Conservation (phyloP, 2,329 filamentous ascomycete species). For the Paecilomyces dactylethromorphus region DNA sequence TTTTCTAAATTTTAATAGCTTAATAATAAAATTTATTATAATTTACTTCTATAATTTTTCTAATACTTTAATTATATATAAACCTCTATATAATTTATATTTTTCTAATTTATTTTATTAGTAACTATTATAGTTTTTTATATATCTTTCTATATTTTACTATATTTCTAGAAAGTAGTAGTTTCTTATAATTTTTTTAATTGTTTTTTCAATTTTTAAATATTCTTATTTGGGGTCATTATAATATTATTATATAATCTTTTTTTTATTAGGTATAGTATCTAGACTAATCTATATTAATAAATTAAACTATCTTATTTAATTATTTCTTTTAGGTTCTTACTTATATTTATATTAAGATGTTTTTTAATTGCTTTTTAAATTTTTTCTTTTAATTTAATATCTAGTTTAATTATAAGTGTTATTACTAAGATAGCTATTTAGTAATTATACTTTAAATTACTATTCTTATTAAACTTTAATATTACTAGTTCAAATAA, state of each 20-base stretch:
- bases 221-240: background rate
- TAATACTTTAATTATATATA: background rate
- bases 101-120: background rate
- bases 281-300: no score
- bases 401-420: no score
- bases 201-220: background rate
- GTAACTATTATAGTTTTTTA: background rate
- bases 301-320: background rate
- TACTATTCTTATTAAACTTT: no score
- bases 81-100: background rate
- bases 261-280: background rate
- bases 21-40: no score
- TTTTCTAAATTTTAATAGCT: no score
- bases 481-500: background rate
- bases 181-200: background rate
- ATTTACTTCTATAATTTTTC: background rate
- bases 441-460: no score
- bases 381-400: no score
- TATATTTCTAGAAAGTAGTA: background rate
- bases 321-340: background rate
- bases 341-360: background rate
- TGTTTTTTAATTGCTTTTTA: background rate
- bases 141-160: background rate
- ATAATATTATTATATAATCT: background rate
- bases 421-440: no score